Evolutionary conservation across 2,329 filamentous ascomycete genomes (phyloP).

Genomic region (Colletotrichum agaves): DNA sequence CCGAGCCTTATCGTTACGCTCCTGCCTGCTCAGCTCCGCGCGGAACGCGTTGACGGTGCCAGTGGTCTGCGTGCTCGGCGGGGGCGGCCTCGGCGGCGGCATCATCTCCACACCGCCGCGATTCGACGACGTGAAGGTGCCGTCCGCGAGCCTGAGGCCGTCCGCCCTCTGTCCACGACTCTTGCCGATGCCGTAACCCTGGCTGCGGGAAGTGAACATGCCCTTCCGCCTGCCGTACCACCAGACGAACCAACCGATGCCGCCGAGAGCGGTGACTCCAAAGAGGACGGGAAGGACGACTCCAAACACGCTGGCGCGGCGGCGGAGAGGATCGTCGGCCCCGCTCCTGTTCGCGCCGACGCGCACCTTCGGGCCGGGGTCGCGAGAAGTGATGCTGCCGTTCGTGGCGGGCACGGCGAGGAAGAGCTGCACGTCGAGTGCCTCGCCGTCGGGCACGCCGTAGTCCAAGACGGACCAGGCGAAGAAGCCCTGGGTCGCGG

Average conservation of each 20-base stretch:
- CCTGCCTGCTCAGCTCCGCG: constrained; percentile 34
- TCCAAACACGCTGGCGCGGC: constrained; percentile 21
- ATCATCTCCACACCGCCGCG: constrained; percentile 35
- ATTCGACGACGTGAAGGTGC: constrained; percentile 29
- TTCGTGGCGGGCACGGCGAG: constrained; percentile 30
- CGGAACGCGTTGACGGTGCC: constrained; percentile 31
- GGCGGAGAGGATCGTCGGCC: not conserved
- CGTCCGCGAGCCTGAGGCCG: constrained; percentile 18
- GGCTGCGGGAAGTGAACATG: constrained; percentile 28
- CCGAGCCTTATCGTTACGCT: constrained; percentile 22
- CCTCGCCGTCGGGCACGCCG: constrained; percentile 20
- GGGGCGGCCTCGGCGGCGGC: constrained; percentile 30
- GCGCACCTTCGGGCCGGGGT: constrained; percentile 34
- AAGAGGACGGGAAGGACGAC: constrained; percentile 35
- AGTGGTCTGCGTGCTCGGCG: not conserved
- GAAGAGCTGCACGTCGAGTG: constrained; percentile 30
- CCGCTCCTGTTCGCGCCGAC: constrained; percentile 10
- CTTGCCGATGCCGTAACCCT: constrained; percentile 36
- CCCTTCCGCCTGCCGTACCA: constrained; percentile 31
- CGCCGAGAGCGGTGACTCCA: constrained; percentile 21
- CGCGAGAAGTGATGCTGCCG: constrained; percentile 18
- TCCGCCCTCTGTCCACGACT: constrained; percentile 32
- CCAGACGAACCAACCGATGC: constrained; percentile 33
- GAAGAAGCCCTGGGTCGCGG: constrained; percentile 35
- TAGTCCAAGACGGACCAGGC: constrained; percentile 28